Evolutionary conservation across 2,329 filamentous ascomycete species (phyloP).

Genomic region (Simplicillium aogashimaense): DNA sequence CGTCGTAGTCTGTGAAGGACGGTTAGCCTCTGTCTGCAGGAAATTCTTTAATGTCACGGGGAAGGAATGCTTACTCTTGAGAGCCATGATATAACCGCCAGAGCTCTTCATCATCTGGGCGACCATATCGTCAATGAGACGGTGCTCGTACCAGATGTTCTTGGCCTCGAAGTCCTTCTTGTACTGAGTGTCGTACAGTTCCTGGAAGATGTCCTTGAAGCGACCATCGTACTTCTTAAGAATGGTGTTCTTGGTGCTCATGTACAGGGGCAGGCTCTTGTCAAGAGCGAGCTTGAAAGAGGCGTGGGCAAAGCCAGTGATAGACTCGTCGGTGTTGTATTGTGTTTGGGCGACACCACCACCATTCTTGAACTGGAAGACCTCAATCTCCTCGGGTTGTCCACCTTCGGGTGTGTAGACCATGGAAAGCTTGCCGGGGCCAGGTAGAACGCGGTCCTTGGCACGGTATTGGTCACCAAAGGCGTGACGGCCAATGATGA

Average conservation of each 20-base stretch:
- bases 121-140: slow-evolving; percentile 99
- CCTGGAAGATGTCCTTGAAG: slow-evolving; percentile 99
- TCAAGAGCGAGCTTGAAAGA: slow-evolving; percentile 90
- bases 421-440: slow-evolving; percentile 84
- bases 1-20: slow-evolving; percentile 71
- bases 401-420: slow-evolving; percentile 83
- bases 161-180: slow-evolving; percentile 81
- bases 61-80: slow-evolving; percentile 68
- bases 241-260: slow-evolving; percentile 99
- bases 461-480: slow-evolving; percentile 98
- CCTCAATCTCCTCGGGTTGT: slow-evolving; percentile 75
- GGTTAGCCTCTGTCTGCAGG: slow-evolving; percentile 5
- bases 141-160: slow-evolving; percentile 98
- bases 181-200: slow-evolving; percentile 84
- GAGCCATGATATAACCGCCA: slow-evolving; percentile 91
- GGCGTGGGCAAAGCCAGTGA: slow-evolving; percentile 87
- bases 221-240: slow-evolving; percentile 97
- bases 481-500: slow-evolving; percentile 96
- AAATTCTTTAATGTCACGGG: neutral
- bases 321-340: slow-evolving; percentile 98
- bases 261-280: slow-evolving; percentile 89
- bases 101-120: slow-evolving; percentile 99
- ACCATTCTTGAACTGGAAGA: slow-evolving; percentile 78
- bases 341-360: slow-evolving; percentile 89
- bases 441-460: slow-evolving; percentile 77